Percentiles rank a stretch among this genome's conserved stretches.
These are phyloP conservation scores for Pseudopithomyces maydicus DNA, from an alignment of 2,329 filamentous ascomycete species.

Conservation along the genomic window DNA sequence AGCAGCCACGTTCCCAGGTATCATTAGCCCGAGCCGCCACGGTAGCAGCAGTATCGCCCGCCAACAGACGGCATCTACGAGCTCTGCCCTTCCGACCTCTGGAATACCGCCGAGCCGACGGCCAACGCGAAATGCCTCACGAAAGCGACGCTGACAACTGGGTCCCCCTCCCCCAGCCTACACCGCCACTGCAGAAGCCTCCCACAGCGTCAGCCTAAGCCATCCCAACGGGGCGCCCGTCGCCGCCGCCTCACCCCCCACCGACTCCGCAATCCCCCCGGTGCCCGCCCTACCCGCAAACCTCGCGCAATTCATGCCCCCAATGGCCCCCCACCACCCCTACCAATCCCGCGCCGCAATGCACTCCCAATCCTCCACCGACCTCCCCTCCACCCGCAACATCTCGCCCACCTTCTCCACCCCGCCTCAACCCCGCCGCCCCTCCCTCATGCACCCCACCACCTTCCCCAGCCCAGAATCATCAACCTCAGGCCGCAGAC, in stretches of 20 bases:
- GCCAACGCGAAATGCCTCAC: conserved; percentile 74
- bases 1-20: conserved; percentile 46
- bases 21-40: conserved; percentile 51
- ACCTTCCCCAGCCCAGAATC: conserved; percentile 38
- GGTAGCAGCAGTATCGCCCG: conserved; percentile 68
- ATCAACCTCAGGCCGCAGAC: conserved; percentile 23
- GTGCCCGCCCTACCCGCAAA: conserved; percentile 32
- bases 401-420: conserved; percentile 4
- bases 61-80: conserved; percentile 70
- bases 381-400: conserved; percentile 19
- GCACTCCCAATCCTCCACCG: conserved; percentile 30
- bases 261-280: conserved; percentile 22
- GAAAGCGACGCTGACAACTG: conserved; percentile 89
- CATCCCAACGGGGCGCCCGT: conserved; percentile 39
- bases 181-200: conserved; percentile 60
- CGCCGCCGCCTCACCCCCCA: conserved; percentile 10
- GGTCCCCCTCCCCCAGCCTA: conserved; percentile 88
- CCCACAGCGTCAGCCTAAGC: conserved; percentile 44
- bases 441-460: conserved; percentile 39
- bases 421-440: conserved; percentile 21
- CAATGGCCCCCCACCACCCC: conserved; percentile 20
- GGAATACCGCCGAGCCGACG: conserved; percentile 72
- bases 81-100: conserved; percentile 57
- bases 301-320: conserved; percentile 19
- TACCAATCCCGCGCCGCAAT: conserved; percentile 22